Evolutionary conservation across 176 grass and related monocot genomes (phyloP), one percentile per base, ranked within the genome.

Genomic region (Alopecurus myosuroides): DNA sequence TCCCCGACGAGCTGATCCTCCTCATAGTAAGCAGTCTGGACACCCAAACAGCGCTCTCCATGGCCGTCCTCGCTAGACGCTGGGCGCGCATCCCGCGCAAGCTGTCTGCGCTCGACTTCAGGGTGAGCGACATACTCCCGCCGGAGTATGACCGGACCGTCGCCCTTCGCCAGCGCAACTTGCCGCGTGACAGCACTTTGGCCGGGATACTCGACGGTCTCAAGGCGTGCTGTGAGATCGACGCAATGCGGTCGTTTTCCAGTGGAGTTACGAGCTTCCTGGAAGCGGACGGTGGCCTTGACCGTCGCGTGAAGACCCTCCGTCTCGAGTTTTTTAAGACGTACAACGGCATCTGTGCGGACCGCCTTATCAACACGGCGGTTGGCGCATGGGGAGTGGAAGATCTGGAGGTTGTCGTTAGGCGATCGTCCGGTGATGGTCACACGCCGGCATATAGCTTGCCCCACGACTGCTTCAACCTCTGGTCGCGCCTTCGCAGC

Each of bases 301-400:
- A 12, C 22, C 66, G 64, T 1, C 28, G 39, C 22, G 28, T n/a
- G 50, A 78, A 71, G 39, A 60, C 2, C 14, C 65, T 86, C 51
- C 22, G 66, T 15, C 49, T 86, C 20, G 50, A 86, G 76, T 79
- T 79, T 22, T 79, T 79, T 17, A 13, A 66, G n/a, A 13, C 20
- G 7, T 40, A 65, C 2, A n/a, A 52, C 2, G 7, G 11, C 13
- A 20, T 29, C 51, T 48, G 2, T 1, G 5, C 6, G 3, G 51
- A 79, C 64, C 20, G 64, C 39, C 65, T 86, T 4, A 79, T 86
- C 14, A 3, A 29, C 20, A 1, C 29, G 8, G 39, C 84, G 3
- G 10, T 86, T 22, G 40, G 37, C 15, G 39, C 29, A 18, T 86
- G 76, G 76, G 51, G 84, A 1, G 51, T 86, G 20, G 6, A 62